Evolutionary conservation across 257 asterid genomes (phyloP), one percentile per base, ranked within the genome.

Genomic region (Penstemon barbatus): DNA sequence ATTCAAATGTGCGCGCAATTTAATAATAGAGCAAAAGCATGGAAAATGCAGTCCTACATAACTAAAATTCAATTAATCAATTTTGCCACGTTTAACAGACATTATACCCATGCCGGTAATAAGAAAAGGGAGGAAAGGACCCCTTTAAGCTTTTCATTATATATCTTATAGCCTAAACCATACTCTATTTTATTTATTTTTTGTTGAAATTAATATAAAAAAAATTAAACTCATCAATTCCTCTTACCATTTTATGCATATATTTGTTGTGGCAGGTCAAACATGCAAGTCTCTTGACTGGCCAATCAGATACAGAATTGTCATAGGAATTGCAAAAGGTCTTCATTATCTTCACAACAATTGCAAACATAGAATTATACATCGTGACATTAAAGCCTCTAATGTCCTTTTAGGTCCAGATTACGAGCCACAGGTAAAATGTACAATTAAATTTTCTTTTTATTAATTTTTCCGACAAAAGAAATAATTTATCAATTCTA

Each of bases 381-480:
- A 91, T 72, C 91, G 97, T 4, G 97, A 91, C 69, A 91, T 89
- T 8, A 91, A 89, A 68, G 93, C 97, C n/a, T 87, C 97, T 0
- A 91, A 91, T 66, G 89, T 91, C 19, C 89, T 91, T 69, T 91
- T 91, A 44, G 93, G 89, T 43, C 89, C 88, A 7, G 83, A 89
- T 63, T 82, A 78, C 43, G 93, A 91, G 39, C 93, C 96, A 5
- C 96, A 91, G 91, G 97, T 88, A 54, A 19, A 13, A 9, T 18
- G 33, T 8, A 13, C n/a, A 51, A 4, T 38, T 25, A 25, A 25
- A 0, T 0, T 2, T 9, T 37, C 42, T 39, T 41, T 6, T 15
- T 53, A 6, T 4, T 49, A 53, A 5, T 8, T 25, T 66, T 3
- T 43, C 5, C 52, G 4, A 4, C n/a, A 8, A 5, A 46, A 50